Percentiles rank a stretch among this genome's conserved stretches.
These are phyloP conservation scores for Aspergillus fructus DNA, from an alignment of 2,329 filamentous ascomycete species.

Conservation along the genomic window DNA sequence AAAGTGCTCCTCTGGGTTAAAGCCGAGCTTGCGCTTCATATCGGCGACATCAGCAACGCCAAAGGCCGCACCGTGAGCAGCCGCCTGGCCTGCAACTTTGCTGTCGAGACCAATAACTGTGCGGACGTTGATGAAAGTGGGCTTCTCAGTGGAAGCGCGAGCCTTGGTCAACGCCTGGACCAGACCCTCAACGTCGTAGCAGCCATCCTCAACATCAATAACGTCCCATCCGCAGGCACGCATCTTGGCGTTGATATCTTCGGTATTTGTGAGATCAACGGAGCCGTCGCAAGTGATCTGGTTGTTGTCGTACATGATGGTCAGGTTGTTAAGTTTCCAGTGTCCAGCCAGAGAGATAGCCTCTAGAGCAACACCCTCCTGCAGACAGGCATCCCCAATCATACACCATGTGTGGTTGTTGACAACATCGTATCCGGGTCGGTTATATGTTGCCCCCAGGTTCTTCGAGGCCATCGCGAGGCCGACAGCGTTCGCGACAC, in stretches of 20 bases:
- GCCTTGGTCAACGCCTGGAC: slow-evolving; percentile 50
- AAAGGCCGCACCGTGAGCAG: slow-evolving; percentile 59
- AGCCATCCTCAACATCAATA: slow-evolving; percentile 54
- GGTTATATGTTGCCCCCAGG: slow-evolving; percentile 55
- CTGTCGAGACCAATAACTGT: slow-evolving; percentile 58
- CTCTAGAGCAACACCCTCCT: slow-evolving; percentile 59
- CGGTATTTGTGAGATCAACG: slow-evolving; percentile 55
- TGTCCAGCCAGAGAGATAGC: slow-evolving; percentile 58
- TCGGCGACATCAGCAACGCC: slow-evolving; percentile 54
- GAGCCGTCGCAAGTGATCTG: slow-evolving; percentile 60
- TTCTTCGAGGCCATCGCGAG: slow-evolving; percentile 59
- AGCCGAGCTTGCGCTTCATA: slow-evolving; percentile 54
- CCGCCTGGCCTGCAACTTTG: slow-evolving; percentile 45
- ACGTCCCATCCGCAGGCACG: slow-evolving; percentile 57
- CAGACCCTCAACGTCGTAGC: slow-evolving; percentile 51
- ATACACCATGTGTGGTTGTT: slow-evolving; percentile 57
- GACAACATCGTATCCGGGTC: slow-evolving; percentile 49
- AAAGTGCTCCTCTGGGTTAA: slow-evolving; percentile 52
- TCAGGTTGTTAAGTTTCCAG: slow-evolving; percentile 56
- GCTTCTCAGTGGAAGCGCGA: slow-evolving; percentile 47
- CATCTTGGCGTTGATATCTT: slow-evolving; percentile 61
- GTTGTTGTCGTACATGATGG: slow-evolving; percentile 62
- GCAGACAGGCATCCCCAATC: slow-evolving; percentile 59
- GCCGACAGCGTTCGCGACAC: slow-evolving; percentile 61
- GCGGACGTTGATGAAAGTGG: slow-evolving; percentile 58